Evolutionary conservation across 768 basidiomycete species (phyloP), one percentile per base, ranked within the genome.

Genomic region (Hemileccinum impolitum): DNA sequence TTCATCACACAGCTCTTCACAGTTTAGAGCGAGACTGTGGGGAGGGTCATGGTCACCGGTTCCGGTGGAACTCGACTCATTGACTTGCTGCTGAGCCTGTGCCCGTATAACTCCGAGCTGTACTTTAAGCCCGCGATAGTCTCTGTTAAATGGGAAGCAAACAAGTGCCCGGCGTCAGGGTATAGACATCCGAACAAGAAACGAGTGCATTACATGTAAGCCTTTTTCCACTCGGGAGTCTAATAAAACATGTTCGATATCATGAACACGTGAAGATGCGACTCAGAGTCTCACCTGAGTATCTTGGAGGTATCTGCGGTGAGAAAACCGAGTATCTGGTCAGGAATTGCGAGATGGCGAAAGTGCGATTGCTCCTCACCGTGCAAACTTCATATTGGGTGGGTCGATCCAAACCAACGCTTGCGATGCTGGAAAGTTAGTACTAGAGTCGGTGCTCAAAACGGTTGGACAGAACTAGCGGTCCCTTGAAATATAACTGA

Each of bases 91-190:
- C 7, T 23, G 44, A 9, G 38, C 15, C 21, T 52, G 46, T 45
- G 65, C 70, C 19, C 75, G 74, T 48, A 87, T 80, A 3, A 76
- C 74, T 9, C 74, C 71, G 13, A 90, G 84, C 18, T 75, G 73
- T 56, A 85, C 87, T 66, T 90, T 90, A n/a, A 90, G 76, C 12
- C 78, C 79, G 3, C 81, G 77, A 60, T 90, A 90, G 63, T 90
- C 80, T 59, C 87, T 90, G 54, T 31, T 25, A 21, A 17, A 37
- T 25, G 34, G 40, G 35, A 35, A 28, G 28, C 35, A 23, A 47
- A 35, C 28, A 39, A 21, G 13, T 6, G 30, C 6, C 23, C 11
- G n/a, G 32, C 14, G 39, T 47, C 43, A 51, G 47, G 4, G 15
- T 4, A 19, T 14, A 12, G 12, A 15, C 28, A 19, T 3, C 12